Conservation (phyloP, 75 land plant species). For the Pinus taeda region DNA sequence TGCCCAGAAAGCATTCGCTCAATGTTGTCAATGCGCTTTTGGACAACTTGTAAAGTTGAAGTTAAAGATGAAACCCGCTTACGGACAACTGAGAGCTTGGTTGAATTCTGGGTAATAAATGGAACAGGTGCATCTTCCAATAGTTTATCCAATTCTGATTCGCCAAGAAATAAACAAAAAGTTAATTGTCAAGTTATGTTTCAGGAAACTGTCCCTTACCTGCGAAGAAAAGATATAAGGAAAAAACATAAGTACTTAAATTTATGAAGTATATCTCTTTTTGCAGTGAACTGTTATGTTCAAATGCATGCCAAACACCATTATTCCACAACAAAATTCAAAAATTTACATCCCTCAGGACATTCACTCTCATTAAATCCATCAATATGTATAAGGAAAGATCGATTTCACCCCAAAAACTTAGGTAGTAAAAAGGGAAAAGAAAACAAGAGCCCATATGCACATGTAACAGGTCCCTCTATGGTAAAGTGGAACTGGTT, state of each 20-base stretch:
- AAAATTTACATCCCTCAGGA: too few relatives aligned
- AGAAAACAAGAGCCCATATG: too few relatives aligned
- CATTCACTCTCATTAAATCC: too few relatives aligned
- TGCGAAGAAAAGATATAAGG: not conserved
- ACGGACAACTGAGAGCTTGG: conserved; percentile 78
- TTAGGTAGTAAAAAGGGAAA: too few relatives aligned
- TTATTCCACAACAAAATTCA: too few relatives aligned
- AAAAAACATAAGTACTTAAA: not conserved
- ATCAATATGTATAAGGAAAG: too few relatives aligned
- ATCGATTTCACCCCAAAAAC: too few relatives aligned
- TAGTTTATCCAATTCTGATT: conserved; percentile 79
- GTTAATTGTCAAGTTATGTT: not conserved
- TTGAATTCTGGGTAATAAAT: conserved; percentile 77
- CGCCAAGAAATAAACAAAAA: conserved; percentile 8
- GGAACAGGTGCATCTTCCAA: conserved; percentile 92
- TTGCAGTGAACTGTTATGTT: not conserved
- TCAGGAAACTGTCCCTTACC: not conserved
- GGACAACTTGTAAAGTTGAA: conserved; percentile 58
- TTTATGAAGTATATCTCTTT: not conserved
- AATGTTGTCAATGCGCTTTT: conserved; percentile 71
- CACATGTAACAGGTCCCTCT: too few relatives aligned
- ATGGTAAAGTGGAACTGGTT: too few relatives aligned
- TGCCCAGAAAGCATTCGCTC: conserved; percentile 59
- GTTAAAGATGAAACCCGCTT: conserved; percentile 76
- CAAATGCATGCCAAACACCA: not conserved